Evolutionary conservation across 371 early-diverging fungal species (phyloP).

Genomic region (Blastocladiella emersonii): DNA sequence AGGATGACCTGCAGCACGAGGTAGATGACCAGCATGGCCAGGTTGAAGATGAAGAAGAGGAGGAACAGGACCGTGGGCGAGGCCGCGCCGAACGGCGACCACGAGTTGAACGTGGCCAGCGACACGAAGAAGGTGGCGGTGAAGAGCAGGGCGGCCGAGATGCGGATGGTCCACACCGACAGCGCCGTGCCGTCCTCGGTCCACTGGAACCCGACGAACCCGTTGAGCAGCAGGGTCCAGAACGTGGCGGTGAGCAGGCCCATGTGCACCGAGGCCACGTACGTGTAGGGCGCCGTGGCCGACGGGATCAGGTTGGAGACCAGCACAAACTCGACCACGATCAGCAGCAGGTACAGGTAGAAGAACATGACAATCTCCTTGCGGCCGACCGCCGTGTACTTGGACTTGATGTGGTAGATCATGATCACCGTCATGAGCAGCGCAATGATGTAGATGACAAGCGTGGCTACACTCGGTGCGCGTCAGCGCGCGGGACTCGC

Average conservation of each 20-base stretch:
- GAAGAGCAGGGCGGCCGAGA: constrained; percentile 65
- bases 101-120: constrained; percentile 61
- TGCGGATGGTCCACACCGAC: constrained; percentile 80
- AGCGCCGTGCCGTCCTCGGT: constrained; percentile 86
- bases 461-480: constrained; percentile 33
- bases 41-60: constrained; percentile 75
- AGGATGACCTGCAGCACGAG: constrained; percentile 77
- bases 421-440: constrained; percentile 91
- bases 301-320: constrained; percentile 83
- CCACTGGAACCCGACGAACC: constrained; percentile 92
- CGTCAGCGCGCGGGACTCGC: no score
- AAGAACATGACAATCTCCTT: constrained; percentile 96
- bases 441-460: constrained; percentile 79
- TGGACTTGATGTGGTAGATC: constrained; percentile 89
- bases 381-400: constrained; percentile 95
- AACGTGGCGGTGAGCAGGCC: constrained; percentile 68
- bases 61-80: constrained; percentile 71
- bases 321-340: constrained; percentile 70
- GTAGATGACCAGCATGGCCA: constrained; percentile 65
- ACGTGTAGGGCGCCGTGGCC: constrained; percentile 58
- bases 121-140: constrained; percentile 57
- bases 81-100: constrained; percentile 41
- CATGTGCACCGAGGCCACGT: constrained; percentile 70
- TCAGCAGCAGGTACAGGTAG: constrained; percentile 76
- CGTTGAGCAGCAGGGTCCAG: constrained; percentile 85